Evolutionary conservation across 2,329 filamentous ascomycete species (phyloP).

Genomic region (Ascochyta pisi): DNA sequence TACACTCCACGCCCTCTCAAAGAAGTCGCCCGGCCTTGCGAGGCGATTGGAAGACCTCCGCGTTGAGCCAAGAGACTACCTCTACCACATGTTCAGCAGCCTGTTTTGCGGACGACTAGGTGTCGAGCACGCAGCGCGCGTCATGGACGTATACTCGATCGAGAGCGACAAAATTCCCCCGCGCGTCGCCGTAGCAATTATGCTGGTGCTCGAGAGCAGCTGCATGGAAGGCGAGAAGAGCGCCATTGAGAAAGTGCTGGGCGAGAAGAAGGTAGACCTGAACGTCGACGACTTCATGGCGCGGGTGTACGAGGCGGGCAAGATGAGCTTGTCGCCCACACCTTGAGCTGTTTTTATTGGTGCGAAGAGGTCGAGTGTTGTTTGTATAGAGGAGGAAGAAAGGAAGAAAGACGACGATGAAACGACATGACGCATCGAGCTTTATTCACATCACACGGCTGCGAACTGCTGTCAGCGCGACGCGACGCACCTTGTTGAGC

Average conservation of each 20-base stretch:
- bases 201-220: slow-evolving; percentile 60
- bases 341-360: neutral
- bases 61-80: slow-evolving; percentile 57
- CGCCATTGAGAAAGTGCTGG: slow-evolving; percentile 27
- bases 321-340: slow-evolving; percentile 16
- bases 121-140: slow-evolving; percentile 72
- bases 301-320: slow-evolving; percentile 45
- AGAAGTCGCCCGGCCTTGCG: slow-evolving; percentile 70
- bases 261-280: slow-evolving; percentile 24
- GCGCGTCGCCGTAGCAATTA: slow-evolving; percentile 72
- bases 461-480: neutral
- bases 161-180: slow-evolving; percentile 78
- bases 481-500: neutral
- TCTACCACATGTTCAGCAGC: slow-evolving; percentile 67
- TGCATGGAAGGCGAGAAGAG: slow-evolving; percentile 45
- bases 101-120: slow-evolving; percentile 68
- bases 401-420: no score
- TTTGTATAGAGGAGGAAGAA: slow-evolving; percentile 6
- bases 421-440: neutral
- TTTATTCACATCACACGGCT: neutral
- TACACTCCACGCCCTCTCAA: slow-evolving; percentile 69
- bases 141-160: slow-evolving; percentile 86
- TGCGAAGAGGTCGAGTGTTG: neutral
- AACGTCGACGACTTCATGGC: slow-evolving; percentile 43
- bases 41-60: slow-evolving; percentile 61